Evolutionary conservation across 257 asterid genomes (phyloP).

Genomic region (Solanum rostratum): DNA sequence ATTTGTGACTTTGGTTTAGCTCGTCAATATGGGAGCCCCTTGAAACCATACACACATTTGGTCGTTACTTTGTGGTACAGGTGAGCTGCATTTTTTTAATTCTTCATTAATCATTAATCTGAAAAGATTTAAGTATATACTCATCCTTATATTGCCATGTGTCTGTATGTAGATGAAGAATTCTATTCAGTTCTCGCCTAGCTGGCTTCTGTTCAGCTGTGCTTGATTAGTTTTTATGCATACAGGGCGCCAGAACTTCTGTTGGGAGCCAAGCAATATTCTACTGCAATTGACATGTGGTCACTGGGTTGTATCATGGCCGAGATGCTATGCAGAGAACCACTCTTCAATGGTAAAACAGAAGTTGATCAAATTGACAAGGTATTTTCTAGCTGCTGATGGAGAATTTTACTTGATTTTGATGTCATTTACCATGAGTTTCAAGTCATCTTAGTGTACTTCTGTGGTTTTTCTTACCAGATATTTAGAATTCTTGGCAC

Average conservation of each 20-base stretch:
- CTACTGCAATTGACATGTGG: conserved; percentile 93
- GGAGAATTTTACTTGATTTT: not conserved
- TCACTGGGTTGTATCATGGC: conserved; percentile 93
- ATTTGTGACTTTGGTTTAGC: conserved; percentile 91
- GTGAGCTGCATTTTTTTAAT: conserved; percentile 21
- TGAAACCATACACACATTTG: conserved; percentile 71
- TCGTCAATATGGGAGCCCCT: conserved; percentile 81
- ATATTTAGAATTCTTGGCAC: conserved; percentile 72
- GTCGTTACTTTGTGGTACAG: conserved; percentile 96
- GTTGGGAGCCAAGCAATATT: conserved; percentile 67
- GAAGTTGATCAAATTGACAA: conserved; percentile 75
- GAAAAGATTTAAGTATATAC: not conserved
- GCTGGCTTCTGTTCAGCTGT: not conserved
- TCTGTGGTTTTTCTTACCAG: conserved; percentile 11
- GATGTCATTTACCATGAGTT: not conserved
- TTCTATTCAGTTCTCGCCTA: not conserved
- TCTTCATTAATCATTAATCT: not conserved
- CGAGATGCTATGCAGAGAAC: conserved; percentile 52
- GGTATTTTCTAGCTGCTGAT: conserved; percentile 24
- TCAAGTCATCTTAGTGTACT: not conserved
- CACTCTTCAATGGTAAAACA: conserved; percentile 60
- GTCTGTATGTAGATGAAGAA: not conserved
- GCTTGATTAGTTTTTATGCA: not conserved
- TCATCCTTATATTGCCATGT: not conserved
- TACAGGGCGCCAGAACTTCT: conserved; percentile 86